Evolutionary conservation across 2,329 filamentous ascomycete genomes (phyloP).

Genomic region (Coniochaeta hoffmannii): DNA sequence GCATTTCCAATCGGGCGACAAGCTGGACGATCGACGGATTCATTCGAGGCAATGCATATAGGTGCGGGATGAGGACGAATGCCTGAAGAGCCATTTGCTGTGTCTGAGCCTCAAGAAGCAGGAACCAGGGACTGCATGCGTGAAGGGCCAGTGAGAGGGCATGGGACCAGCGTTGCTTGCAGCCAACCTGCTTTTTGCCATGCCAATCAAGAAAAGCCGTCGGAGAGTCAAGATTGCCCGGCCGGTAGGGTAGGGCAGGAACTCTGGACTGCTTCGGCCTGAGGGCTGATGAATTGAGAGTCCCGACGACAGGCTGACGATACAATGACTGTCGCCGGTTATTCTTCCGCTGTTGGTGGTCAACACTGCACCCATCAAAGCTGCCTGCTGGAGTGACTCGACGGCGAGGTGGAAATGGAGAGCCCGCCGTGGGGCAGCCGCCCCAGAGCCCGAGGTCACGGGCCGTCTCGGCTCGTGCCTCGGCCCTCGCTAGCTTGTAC

Average conservation of each 20-base stretch:
- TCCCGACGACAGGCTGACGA: not conserved
- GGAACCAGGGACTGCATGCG: constrained; percentile 11
- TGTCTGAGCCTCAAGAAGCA: constrained; percentile 9
- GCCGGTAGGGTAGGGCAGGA: not conserved
- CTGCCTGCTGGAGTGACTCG: not conserved
- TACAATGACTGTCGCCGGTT: not conserved
- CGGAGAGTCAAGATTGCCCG: not conserved
- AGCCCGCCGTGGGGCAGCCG: not conserved
- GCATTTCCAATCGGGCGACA: not conserved
- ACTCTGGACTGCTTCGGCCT: too few relatives aligned
- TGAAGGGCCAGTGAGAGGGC: not conserved
- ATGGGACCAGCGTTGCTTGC: constrained; percentile 4
- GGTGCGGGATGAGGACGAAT: not conserved
- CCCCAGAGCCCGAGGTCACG: not conserved
- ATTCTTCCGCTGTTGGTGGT: not conserved
- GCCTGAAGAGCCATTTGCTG: constrained; percentile 2
- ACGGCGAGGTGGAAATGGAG: not conserved
- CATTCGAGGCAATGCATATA: not conserved
- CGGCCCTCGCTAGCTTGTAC: too few relatives aligned
- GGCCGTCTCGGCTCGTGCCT: not conserved
- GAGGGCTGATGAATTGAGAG: too few relatives aligned
- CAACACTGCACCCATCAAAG: too few relatives aligned
- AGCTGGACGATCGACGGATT: not conserved
- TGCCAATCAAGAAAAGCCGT: not conserved
- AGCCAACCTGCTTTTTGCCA: not conserved